phyloP scores from a whole-genome alignment of 495 filamentous ascomycete genomes.

The Terfezia boudieri region DNA sequence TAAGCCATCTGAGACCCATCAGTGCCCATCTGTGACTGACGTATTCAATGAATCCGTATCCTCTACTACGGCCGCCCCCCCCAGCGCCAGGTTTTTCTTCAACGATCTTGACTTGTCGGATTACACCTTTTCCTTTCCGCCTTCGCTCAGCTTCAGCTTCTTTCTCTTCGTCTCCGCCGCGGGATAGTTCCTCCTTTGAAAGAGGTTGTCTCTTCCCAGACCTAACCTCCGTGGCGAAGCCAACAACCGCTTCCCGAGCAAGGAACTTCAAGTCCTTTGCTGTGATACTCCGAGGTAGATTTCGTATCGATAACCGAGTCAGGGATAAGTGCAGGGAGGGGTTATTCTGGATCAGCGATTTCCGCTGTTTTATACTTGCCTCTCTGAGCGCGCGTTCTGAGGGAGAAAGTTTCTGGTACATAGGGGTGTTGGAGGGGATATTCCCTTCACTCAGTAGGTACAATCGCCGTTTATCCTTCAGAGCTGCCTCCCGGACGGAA shows the following conservation, averaged over 20 bases:
- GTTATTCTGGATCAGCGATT: constrained; percentile 72
- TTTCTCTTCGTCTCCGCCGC: constrained; percentile 57
- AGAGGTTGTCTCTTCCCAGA: constrained; percentile 43
- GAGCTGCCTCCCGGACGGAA: constrained; percentile 38
- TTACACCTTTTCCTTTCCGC: constrained; percentile 68
- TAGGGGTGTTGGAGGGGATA: constrained; percentile 43
- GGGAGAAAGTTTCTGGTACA: constrained; percentile 53
- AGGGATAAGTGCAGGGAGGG: constrained; percentile 73
- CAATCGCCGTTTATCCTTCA: constrained; percentile 77
- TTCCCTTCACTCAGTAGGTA: constrained; percentile 78
- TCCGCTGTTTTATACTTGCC: constrained; percentile 66
- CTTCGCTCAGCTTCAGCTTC: constrained; percentile 56
- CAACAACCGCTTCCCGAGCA: constrained; percentile 71
- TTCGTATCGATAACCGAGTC: constrained; percentile 82
- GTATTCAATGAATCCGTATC: constrained; percentile 97
- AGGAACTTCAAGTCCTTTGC: constrained; percentile 82
- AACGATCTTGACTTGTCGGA: constrained; percentile 86
- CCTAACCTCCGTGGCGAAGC: constrained; percentile 81
- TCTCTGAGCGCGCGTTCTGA: constrained; percentile 74
- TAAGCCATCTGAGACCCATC: constrained; percentile 87
- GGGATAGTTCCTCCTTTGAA: constrained; percentile 63
- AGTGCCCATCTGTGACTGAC: constrained; percentile 78
- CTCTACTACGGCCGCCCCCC: constrained; percentile 57
- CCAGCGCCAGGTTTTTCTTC: constrained; percentile 40
- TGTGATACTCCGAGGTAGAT: constrained; percentile 61